Percentiles rank a stretch among this genome's conserved stretches.
These are phyloP conservation scores for Orbilia blumenaviensis DNA, from an alignment of 2,329 filamentous ascomycete genomes.

Conservation along the genomic window DNA sequence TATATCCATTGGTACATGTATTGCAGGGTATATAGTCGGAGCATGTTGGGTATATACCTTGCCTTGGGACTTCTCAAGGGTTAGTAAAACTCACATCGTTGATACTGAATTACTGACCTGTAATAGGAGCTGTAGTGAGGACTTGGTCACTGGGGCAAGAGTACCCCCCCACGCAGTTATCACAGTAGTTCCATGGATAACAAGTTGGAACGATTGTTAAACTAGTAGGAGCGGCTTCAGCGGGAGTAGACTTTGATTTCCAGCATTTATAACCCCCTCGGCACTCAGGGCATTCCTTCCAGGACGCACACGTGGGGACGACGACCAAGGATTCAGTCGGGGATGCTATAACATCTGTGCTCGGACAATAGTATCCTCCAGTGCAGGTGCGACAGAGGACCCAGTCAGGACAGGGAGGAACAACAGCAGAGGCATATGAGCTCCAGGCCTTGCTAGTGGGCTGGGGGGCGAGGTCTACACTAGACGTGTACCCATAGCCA, in stretches of 20 bases:
- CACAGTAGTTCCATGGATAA: slow-evolving; percentile 36
- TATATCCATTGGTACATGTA: slow-evolving; percentile 19
- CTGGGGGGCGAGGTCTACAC: neutral
- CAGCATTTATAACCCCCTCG: slow-evolving; percentile 51
- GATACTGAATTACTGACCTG: neutral
- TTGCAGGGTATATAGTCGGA: slow-evolving; percentile 34
- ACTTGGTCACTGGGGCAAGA: slow-evolving; percentile 10
- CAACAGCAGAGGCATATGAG: slow-evolving; percentile 2
- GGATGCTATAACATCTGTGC: neutral
- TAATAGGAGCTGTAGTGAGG: neutral
- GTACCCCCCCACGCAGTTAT: slow-evolving; percentile 42
- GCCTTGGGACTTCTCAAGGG: neutral
- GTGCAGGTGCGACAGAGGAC: slow-evolving; percentile 25
- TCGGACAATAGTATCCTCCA: slow-evolving; percentile 42
- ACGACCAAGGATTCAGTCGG: slow-evolving; percentile 37
- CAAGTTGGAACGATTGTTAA: slow-evolving; percentile 38
- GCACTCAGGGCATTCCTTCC: slow-evolving; percentile 44
- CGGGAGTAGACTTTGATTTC: slow-evolving; percentile 25
- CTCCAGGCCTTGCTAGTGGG: neutral
- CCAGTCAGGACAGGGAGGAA: slow-evolving; percentile 36
- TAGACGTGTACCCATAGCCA: slow-evolving; percentile 22
- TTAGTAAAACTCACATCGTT: neutral
- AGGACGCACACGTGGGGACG: slow-evolving; percentile 37
- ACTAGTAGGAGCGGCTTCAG: slow-evolving; percentile 8
- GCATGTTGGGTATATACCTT: slow-evolving; percentile 26